Evolutionary conservation across 441 rosid species (phyloP).

Genomic region (Bruguiera hainesii): DNA sequence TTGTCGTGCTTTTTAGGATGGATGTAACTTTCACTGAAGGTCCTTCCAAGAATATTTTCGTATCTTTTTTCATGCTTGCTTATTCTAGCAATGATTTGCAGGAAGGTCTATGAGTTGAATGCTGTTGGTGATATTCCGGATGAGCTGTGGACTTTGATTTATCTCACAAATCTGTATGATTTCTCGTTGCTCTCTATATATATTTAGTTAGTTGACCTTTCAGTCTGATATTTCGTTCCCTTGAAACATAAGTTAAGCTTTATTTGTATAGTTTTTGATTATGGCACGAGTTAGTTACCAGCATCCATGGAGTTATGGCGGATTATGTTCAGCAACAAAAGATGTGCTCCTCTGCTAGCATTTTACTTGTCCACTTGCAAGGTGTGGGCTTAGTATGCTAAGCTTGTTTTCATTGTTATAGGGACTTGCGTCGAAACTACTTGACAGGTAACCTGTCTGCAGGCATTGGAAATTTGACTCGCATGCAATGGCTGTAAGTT

Average conservation of each 20-base stretch:
- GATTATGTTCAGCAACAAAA: background rate
- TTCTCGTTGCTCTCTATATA: too few species aligned
- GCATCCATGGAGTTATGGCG: background rate
- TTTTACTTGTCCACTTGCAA: background rate
- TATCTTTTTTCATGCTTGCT: background rate
- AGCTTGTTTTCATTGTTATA: constrained; percentile 20
- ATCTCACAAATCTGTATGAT: too few species aligned
- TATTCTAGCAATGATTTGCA: constrained; percentile 17
- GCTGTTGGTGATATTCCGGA: constrained; percentile 49
- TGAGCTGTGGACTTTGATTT: constrained; percentile 30
- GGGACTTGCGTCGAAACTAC: constrained; percentile 49
- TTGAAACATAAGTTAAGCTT: background rate
- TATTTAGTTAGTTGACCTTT: too few species aligned
- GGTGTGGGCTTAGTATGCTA: background rate
- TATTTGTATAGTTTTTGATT: background rate
- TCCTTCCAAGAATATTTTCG: background rate
- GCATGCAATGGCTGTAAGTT: too few species aligned
- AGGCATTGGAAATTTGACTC: too few species aligned
- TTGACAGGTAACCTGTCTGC: constrained; percentile 33
- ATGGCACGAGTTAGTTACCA: background rate
- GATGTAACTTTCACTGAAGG: background rate
- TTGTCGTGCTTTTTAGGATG: background rate
- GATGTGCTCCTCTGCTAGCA: background rate
- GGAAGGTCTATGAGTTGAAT: constrained; percentile 33
- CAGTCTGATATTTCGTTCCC: too few species aligned